These are phyloP conservation scores for Hypoxylon sp. DNA, from an alignment of 2,329 filamentous ascomycete genomes.

Conservation along the genomic window DNA sequence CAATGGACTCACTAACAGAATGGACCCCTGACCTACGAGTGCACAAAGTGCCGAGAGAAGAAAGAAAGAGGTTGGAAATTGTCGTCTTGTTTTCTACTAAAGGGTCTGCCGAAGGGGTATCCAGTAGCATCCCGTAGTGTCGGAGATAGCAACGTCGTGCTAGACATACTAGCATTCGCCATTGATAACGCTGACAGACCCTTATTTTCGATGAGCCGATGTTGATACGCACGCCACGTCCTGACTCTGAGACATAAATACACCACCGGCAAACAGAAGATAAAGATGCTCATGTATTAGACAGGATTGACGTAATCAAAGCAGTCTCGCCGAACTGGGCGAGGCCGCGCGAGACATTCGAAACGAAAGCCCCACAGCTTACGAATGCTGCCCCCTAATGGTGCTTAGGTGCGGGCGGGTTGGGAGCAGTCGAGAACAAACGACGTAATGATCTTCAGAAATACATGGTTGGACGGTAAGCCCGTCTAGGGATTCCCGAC, in stretches of 20 bases:
- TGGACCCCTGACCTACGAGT: conserved; percentile 37
- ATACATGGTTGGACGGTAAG: conserved; percentile 29
- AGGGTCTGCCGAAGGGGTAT: conserved; percentile 17
- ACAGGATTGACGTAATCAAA: conserved; percentile 40
- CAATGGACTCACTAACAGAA: conserved; percentile 25
- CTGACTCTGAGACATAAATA: conserved; percentile 39
- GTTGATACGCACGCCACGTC: conserved; percentile 10
- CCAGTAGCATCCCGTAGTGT: conserved; percentile 26
- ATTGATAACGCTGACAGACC: conserved; percentile 21
- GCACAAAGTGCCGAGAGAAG: conserved; percentile 27
- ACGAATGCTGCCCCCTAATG: conserved; percentile 43
- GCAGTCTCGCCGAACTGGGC: conserved; percentile 36
- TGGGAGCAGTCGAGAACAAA: conserved; percentile 36
- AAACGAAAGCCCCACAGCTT: conserved; percentile 44
- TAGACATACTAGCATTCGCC: conserved; percentile 9
- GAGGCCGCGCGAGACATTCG: conserved; percentile 35
- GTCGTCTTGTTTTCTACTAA: conserved; percentile 26
- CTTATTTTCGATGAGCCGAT: conserved; percentile 3
- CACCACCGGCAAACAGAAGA: conserved; percentile 17
- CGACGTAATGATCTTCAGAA: conserved; percentile 42
- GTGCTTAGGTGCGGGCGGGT: conserved; percentile 19
- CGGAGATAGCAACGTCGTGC: conserved; percentile 26
- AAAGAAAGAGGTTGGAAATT: conserved; percentile 19
- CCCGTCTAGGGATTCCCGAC: conserved; percentile 33
- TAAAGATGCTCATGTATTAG: conserved; percentile 11